Evolutionary conservation across 208 protist species (phyloP), one percentile per base, ranked within the genome.

Genomic region (Acanthamoeba rhysodes): DNA sequence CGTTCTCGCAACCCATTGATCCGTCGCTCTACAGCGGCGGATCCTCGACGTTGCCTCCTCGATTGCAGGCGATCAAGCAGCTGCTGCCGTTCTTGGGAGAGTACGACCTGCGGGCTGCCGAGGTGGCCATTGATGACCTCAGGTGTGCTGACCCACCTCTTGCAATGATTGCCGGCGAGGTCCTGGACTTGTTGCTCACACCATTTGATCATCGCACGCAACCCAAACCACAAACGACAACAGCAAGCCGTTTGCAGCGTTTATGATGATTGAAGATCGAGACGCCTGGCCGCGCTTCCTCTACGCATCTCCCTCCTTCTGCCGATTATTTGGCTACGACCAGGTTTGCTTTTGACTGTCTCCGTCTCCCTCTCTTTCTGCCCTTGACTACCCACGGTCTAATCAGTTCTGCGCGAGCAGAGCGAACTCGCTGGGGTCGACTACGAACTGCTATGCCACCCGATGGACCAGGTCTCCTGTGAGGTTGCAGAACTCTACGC

Each of bases 211-310:
- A 45, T 45, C 41, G 41, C 41, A 45, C 41, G 41, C 41, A 45
- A 45, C 41, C 4, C 41, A 8, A 2, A 45, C 41, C 41, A 5
- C 41, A 8, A 2, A 45, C 41, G 59, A 20, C 14, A n/a, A n/a
- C 29, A 85, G 76, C 32, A 85, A 85, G 7, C 76, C 76, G 41
- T 85, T 85, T 55, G 76, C 76, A 18, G 76, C 76, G n/a, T 85
- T 85, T 45, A 41, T 59, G 76, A 57, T 66, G 59, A 45, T 45
- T 45, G 59, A 32, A 41, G 24, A 57, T 41, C 6, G 10, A 8
- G 76, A 85, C 7, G 41, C 12, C 5, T 57, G 16, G 34, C 41
- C 76, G 0, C 12, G 6, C 18, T 85, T 85, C 27, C 7, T 85
- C 76, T 85, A 85, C 45, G 76, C 45, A 6, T 85, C 76, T 27